Base-by-base conservation (phyloP, 2,329 filamentous ascomycete genomes). In the Chaetomiaceae sp. region DNA sequence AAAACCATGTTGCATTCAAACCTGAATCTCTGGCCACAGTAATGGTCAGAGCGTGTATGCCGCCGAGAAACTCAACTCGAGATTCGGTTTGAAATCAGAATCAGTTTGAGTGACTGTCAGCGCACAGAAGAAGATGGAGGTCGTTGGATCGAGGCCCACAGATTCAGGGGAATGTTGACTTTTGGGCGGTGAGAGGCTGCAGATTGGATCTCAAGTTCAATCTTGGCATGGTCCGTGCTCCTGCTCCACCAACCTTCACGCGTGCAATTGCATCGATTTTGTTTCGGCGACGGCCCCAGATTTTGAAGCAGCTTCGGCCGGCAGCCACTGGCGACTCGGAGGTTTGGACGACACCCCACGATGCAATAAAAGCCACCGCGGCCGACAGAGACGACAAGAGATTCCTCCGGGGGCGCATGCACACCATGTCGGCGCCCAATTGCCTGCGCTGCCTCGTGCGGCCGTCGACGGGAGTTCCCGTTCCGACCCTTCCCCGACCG, bases 371-470 rank as follows among this genome's bases (percentile, higher is more conserved):
- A 45, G 42, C 34, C 45, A 44, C 47, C 19, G 40, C 40, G 19
- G 34, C 43, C 49, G 48, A 55, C 48, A 53, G 43, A 53, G 37
- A 52, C 42, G 25, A 57, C 39, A n/a, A n/a, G n/a, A n/a, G n/a
- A n/a, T n/a, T n/a, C n/a, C n/a, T n/a, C n/a, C n/a, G n/a, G n/a
- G n/a, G 27, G 47, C 23, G 50, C 19, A 38, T 51, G 29, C 19
- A 54, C 39, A 55, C 68, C 66, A 83, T 83, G 81, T 77, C 79
- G 65, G 79, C 78, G 55, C 70, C 74, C 52, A 79, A 75, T 64
- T 81, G 80, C 71, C 80, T 79, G 77, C 76, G 77, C 71, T 82
- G 80, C 70, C 74, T 83, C 38, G 71, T 75, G 54, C 71, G 77
- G 71, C 75, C 75, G 50, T 64, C 68, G 64, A 38, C 53, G 31